Conservation (phyloP, 371 early-diverging fungal species). For the Haplosporangium sp. region DNA sequence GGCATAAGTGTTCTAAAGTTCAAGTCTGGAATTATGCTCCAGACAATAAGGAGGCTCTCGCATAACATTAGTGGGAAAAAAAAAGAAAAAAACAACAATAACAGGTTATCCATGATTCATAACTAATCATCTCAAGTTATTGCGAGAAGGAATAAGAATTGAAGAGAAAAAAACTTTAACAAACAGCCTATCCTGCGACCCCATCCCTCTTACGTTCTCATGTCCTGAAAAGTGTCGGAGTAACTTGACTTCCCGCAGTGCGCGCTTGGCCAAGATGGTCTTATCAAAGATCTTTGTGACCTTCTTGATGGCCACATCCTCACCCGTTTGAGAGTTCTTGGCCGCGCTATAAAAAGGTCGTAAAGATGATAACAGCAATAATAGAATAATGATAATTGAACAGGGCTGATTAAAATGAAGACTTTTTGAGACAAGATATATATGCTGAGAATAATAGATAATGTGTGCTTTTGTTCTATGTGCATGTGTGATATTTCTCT, state of each 20-base stretch:
- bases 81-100: no score
- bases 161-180: not conserved
- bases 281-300: conserved; percentile 84
- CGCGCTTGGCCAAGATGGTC: conserved; percentile 86
- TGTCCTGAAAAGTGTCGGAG: conserved; percentile 90
- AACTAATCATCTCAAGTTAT: not conserved
- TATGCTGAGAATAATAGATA: no score
- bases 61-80: no score
- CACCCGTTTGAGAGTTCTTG: conserved; percentile 79
- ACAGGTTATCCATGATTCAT: not conserved
- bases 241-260: conserved; percentile 90
- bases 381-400: not conserved
- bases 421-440: no score
- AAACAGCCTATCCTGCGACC: not conserved
- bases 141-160: not conserved
- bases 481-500: not conserved
- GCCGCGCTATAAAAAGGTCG: conserved; percentile 69
- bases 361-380: not conserved
- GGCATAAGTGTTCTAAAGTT: not conserved
- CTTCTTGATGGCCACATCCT: conserved; percentile 94
- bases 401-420: not conserved
- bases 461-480: no score
- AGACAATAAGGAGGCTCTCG: not conserved
- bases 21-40: not conserved
- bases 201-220: conserved; percentile 75